Evolutionary conservation across 148 eudicot genomes (phyloP), one percentile per base, ranked within the genome.

Genomic region (Simmondsia chinensis): DNA sequence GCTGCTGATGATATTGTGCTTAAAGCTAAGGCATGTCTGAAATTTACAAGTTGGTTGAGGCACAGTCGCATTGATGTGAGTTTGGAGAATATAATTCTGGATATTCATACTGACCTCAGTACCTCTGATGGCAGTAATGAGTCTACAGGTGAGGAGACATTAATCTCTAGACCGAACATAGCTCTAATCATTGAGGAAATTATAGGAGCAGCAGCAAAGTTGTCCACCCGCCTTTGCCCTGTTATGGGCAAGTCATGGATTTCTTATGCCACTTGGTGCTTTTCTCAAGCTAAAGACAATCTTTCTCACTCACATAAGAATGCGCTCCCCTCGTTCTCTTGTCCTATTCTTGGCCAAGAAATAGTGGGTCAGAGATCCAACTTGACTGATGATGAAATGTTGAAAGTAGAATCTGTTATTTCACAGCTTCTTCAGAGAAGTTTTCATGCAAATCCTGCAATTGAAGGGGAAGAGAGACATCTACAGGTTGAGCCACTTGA

Each of bases 221-320:
- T 80, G 44, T 82, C 99, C 4, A 66, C 88, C 20, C 78, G 46
- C 29, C 85, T 91, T 43, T 85, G 95, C 65, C 88, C 99, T 39
- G 52, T 61, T 52, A 65, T 91, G 72, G 83, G 88, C 15, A 91
- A 85, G 55, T 68, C 95, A 43, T 91, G 99, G 99, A 79, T 82
- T 60, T 65, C 76, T 37, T 85, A 85, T 79, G 99, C 85, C 40
- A 79, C 99, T 41, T 91, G 99, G 99, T 91, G 99, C 55, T 91
- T 72, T 69, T 37, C 48, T 63, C 88, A 82, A 68, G 99, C 94
- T 43, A 70, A 53, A 64, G 71, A 77, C 42, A 66, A 65, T 20
- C 59, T 74, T 32, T 62, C 35, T 47, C 52, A 66, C 34, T 66
- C 71, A 41, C 55, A 31, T 39, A 69, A 59, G 49, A 44, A 51